phyloP scores from a whole-genome alignment of 2,329 filamentous ascomycete genomes.

The Exserohilum turcica region DNA sequence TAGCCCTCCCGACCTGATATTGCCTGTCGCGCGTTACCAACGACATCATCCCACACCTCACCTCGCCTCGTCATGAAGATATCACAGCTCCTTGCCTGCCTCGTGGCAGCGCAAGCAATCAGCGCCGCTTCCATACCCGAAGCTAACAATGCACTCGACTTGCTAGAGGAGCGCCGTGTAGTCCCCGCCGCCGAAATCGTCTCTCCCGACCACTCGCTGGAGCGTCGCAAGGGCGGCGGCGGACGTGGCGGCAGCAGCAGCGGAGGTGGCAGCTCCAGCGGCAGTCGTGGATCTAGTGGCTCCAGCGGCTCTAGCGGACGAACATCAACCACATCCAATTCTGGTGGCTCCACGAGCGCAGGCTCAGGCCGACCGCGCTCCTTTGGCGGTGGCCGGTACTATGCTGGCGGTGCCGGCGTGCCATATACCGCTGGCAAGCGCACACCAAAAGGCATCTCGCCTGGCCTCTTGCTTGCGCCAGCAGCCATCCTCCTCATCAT shows the following conservation, averaged over 20 bases:
- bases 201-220: slow-evolving; percentile 40
- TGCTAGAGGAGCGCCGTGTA: slow-evolving; percentile 26
- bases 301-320: slow-evolving; percentile 20
- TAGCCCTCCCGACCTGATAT: background rate
- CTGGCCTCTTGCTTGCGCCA: slow-evolving; percentile 55
- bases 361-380: slow-evolving; percentile 63
- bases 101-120: slow-evolving; percentile 29
- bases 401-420: slow-evolving; percentile 62
- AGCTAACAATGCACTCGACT: slow-evolving; percentile 28
- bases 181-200: slow-evolving; percentile 27
- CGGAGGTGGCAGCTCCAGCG: background rate
- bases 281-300: slow-evolving; percentile 1
- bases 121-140: slow-evolving; percentile 39
- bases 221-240: slow-evolving; percentile 48
- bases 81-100: slow-evolving; percentile 27
- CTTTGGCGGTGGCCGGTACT: slow-evolving; percentile 68
- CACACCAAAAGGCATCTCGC: slow-evolving; percentile 60
- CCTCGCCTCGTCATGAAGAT: slow-evolving; percentile 37
- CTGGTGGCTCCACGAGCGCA: slow-evolving; percentile 54
- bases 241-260: slow-evolving; percentile 38
- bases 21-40: slow-evolving; percentile 9
- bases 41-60: background rate
- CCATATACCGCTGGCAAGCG: slow-evolving; percentile 13
- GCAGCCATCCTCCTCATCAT: slow-evolving; percentile 60
- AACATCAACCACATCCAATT: slow-evolving; percentile 34